A percentile compares a stretch with the other conserved stretches of the same genome.
Conservation (phyloP, 1,284 basidiomycete genomes). For the Dichomitus squalens region DNA sequence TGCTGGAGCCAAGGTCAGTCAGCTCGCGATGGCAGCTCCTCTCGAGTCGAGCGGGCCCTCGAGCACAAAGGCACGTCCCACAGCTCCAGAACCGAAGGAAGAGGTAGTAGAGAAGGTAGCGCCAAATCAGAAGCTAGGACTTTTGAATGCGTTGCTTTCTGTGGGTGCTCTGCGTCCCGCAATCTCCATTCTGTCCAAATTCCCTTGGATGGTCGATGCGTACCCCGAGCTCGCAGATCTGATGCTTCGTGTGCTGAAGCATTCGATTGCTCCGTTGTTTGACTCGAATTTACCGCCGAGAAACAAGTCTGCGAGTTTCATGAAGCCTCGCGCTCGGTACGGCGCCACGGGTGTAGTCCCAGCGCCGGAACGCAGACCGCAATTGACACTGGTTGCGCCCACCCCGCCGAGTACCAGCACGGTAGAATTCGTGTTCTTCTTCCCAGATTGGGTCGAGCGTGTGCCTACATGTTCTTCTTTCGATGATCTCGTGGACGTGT, state of each 20-base stretch:
- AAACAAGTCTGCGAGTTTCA: constrained; percentile 61
- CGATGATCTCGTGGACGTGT: constrained; percentile 72
- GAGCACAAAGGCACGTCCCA: constrained; percentile 29
- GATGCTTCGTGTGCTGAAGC: constrained; percentile 72
- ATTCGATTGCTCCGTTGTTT: constrained; percentile 73
- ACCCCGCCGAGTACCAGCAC: constrained; percentile 73
- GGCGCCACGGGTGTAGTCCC: constrained; percentile 54
- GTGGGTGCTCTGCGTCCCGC: constrained; percentile 84
- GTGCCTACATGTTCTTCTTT: constrained; percentile 66
- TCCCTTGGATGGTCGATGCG: constrained; percentile 85
- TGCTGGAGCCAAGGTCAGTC: constrained; percentile 72
- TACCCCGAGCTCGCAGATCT: constrained; percentile 86
- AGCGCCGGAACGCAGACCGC: constrained; percentile 56
- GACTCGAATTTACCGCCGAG: constrained; percentile 52
- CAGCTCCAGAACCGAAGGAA: constrained; percentile 45
- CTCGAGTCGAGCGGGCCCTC: constrained; percentile 58
- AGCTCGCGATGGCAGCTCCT: constrained; percentile 88
- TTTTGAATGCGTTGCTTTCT: constrained; percentile 82
- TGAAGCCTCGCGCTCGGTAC: constrained; percentile 63
- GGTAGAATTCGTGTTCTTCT: constrained; percentile 87
- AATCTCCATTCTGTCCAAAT: constrained; percentile 78
- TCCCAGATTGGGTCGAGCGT: constrained; percentile 76
- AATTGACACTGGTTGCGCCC: constrained; percentile 72
- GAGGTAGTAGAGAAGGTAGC: constrained; percentile 48
- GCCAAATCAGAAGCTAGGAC: constrained; percentile 82